Percentiles rank a stretch among this genome's conserved stretches.
Evolutionary conservation across 2,329 filamentous ascomycete species (phyloP).

Genomic region (Tolypocladium amazonense): DNA sequence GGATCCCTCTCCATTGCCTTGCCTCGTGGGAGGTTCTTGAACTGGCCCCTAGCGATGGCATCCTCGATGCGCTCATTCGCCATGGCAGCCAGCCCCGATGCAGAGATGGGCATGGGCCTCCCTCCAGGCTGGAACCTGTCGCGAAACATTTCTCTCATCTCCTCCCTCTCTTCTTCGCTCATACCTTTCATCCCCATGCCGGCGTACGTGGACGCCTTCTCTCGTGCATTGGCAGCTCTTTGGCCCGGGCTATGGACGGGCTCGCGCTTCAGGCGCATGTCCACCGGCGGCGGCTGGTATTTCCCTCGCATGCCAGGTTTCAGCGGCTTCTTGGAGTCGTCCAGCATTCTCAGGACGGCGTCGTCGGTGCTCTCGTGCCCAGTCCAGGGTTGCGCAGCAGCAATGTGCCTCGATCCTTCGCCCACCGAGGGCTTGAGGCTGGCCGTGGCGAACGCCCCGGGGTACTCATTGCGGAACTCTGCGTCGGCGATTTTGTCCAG

Average conservation of each 20-base stretch:
- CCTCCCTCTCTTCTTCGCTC: conserved; percentile 61
- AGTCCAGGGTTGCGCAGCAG: conserved; percentile 62
- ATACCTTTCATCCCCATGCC: conserved; percentile 41
- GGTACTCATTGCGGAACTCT: conserved; percentile 41
- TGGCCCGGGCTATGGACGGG: conserved; percentile 30
- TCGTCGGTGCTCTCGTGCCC: conserved; percentile 68
- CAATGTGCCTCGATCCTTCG: conserved; percentile 56
- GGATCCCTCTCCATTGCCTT: conserved; percentile 72
- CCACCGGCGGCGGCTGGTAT: conserved; percentile 35
- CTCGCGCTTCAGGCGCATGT: conserved; percentile 36
- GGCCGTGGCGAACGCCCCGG: conserved; percentile 36
- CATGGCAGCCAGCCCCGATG: conserved; percentile 69
- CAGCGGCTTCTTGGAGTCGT: conserved; percentile 68
- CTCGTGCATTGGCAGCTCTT: conserved; percentile 43
- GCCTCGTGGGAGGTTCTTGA: conserved; percentile 72
- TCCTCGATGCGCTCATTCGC: conserved; percentile 91
- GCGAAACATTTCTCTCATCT: conserved; percentile 60
- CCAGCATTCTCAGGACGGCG: conserved; percentile 71
- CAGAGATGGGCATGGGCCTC: conserved; percentile 61
- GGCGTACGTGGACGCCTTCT: conserved; percentile 44
- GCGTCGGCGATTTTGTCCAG: conserved; percentile 45
- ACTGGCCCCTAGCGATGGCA: conserved; percentile 84
- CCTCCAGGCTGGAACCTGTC: conserved; percentile 70
- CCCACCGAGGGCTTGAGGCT: conserved; percentile 48
- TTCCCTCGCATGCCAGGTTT: conserved; percentile 35